A percentile compares a stretch with the other conserved stretches of the same genome.
Evolutionary conservation across 768 basidiomycete species (phyloP).

Genomic region (Hydnomerulius pinastri): DNA sequence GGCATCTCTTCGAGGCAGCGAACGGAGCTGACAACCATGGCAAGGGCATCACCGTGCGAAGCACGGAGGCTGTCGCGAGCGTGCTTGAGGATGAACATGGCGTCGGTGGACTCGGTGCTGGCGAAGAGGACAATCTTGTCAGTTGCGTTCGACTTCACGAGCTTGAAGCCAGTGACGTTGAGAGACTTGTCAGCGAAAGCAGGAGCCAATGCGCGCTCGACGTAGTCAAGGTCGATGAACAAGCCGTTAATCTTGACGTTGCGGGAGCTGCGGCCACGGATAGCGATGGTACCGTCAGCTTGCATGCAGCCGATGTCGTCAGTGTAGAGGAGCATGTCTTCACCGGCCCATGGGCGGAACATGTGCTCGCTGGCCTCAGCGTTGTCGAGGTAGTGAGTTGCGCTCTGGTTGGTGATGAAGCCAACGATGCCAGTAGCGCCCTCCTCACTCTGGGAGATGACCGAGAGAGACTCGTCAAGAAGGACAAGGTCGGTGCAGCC

Average conservation of each 20-base stretch:
- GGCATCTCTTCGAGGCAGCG: constrained; percentile 29
- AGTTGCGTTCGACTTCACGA: constrained; percentile 25
- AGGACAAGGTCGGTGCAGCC: constrained; percentile 31
- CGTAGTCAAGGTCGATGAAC: constrained; percentile 30
- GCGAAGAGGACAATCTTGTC: constrained; percentile 32
- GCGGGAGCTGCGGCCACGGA: constrained; percentile 30
- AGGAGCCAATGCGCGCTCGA: constrained; percentile 26
- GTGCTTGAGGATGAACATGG: constrained; percentile 22
- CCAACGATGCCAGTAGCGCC: constrained; percentile 30
- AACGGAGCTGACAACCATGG: constrained; percentile 25
- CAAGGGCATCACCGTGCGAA: constrained; percentile 19
- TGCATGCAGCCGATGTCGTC: constrained; percentile 31
- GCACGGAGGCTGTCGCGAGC: constrained; percentile 22
- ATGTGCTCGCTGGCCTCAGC: constrained; percentile 26
- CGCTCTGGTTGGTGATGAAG: constrained; percentile 28
- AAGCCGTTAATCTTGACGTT: constrained; percentile 32
- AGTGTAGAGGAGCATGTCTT: constrained; percentile 28
- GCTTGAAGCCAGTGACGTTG: constrained; percentile 25
- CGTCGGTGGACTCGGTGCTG: constrained; percentile 14
- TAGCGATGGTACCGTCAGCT: constrained; percentile 27
- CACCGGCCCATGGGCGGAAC: constrained; percentile 28
- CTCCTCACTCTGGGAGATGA: constrained; percentile 18
- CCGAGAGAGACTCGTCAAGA: constrained; percentile 23
- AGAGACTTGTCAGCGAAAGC: constrained; percentile 22
- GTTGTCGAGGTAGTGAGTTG: constrained; percentile 30